Evolutionary conservation across 441 rosid genomes (phyloP).

Genomic region (Pelargonium citronellum): DNA sequence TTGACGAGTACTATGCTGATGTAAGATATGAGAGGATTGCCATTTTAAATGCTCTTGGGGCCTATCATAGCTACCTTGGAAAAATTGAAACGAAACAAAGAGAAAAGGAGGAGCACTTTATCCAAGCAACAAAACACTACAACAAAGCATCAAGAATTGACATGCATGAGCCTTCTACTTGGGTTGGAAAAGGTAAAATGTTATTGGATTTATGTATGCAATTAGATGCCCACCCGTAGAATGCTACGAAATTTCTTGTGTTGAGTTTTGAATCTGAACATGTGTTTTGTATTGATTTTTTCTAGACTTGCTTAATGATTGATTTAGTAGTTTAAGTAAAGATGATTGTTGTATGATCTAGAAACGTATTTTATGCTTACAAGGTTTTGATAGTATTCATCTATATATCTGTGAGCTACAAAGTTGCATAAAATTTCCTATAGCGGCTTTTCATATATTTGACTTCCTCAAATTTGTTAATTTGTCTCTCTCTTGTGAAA

Average conservation of each 20-base stretch:
- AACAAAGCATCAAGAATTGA: conserved; percentile 93
- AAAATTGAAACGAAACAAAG: conserved; percentile 79
- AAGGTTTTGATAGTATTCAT: not conserved
- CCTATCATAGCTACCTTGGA: conserved; percentile 86
- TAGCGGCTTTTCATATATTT: not conserved
- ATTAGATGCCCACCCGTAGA: not conserved
- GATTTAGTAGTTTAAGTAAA: not conserved
- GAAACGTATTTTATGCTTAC: not conserved
- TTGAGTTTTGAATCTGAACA: not conserved
- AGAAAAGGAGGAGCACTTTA: conserved; percentile 90
- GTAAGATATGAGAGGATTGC: conserved; percentile 96
- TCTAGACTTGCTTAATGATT: conserved; percentile 5
- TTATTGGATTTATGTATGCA: not conserved
- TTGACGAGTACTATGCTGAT: conserved; percentile 95
- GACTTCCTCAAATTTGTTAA: not conserved
- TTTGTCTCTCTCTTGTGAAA: not conserved
- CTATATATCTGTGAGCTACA: not conserved
- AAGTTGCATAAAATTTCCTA: not conserved
- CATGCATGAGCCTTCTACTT: conserved; percentile 97
- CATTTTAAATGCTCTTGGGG: conserved; percentile 88
- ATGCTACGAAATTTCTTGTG: conserved; percentile 6
- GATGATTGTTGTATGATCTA: not conserved
- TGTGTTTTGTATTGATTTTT: not conserved
- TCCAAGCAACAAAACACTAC: conserved; percentile 77
- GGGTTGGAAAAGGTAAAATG: conserved; percentile 92